phyloP scores from a whole-genome alignment of 768 basidiomycete genomes.

The Tylopilus plumbeoviolaceoides region DNA sequence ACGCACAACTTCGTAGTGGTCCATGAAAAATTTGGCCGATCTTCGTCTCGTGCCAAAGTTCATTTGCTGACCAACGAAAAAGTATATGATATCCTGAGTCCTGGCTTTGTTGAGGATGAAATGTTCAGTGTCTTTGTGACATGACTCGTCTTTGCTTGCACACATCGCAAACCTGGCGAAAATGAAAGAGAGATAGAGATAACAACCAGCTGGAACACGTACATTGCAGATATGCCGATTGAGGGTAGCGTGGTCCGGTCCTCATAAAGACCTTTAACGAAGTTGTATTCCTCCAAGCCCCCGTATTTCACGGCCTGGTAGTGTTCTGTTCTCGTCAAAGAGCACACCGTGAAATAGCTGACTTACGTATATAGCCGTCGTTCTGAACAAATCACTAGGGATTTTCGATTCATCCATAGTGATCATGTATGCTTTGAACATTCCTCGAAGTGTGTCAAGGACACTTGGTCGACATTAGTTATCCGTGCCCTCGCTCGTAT shows the following conservation, averaged over 20 bases:
- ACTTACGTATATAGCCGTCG: constrained; percentile 51
- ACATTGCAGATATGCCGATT: constrained; percentile 64
- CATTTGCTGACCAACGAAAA: constrained; percentile 51
- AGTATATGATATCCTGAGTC: constrained; percentile 61
- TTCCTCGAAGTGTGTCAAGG: constrained; percentile 62
- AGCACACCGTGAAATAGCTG: background rate
- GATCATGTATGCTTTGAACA: constrained; percentile 67
- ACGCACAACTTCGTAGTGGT: constrained; percentile 62
- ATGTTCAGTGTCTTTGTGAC: constrained; percentile 60
- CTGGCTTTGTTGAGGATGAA: constrained; percentile 52
- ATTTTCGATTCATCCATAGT: constrained; percentile 75
- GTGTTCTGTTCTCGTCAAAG: background rate
- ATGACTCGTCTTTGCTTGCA: constrained; percentile 47
- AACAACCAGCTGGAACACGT: constrained; percentile 20
- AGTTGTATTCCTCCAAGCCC: constrained; percentile 70
- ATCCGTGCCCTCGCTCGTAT: background rate
- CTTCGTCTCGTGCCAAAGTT: constrained; percentile 56
- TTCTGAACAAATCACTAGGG: constrained; percentile 70
- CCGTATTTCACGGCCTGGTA: constrained; percentile 68
- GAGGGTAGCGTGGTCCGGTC: constrained; percentile 72
- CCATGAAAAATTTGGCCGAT: constrained; percentile 60
- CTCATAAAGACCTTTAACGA: constrained; percentile 62
- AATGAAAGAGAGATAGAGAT: background rate
- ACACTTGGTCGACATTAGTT: constrained; percentile 43
- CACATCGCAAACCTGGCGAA: constrained; percentile 58